phyloP scores from a whole-genome alignment of 305 asterid species.

The Ilex paraguariensis region DNA sequence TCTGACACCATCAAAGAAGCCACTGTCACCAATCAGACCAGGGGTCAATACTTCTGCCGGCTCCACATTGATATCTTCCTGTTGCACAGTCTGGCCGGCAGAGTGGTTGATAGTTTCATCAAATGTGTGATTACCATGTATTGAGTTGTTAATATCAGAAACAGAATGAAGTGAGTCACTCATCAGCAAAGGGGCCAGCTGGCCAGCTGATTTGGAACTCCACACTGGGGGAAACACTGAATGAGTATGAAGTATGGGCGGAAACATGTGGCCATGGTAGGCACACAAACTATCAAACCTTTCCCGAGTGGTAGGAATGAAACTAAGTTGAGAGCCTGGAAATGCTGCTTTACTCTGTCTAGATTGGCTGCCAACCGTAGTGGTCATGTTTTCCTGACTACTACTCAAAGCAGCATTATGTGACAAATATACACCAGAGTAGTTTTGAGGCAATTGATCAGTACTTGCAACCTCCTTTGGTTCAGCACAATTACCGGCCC shows the following conservation, averaged over 20 bases:
- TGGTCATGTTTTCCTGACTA: neutral
- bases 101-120: slow-evolving; percentile 5
- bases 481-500: neutral
- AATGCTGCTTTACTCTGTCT: too few species aligned
- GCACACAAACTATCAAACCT: neutral
- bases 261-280: neutral
- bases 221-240: neutral
- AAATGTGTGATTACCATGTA: neutral
- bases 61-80: slow-evolving; percentile 1
- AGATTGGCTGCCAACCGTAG: too few species aligned
- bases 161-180: slow-evolving; percentile 13
- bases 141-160: slow-evolving; percentile 6
- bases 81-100: slow-evolving; percentile 4
- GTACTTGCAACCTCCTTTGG: neutral
- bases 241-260: slow-evolving; percentile 5
- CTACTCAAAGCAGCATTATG: slow-evolving; percentile 1
- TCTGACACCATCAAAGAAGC: slow-evolving; percentile 1
- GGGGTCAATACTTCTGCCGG: neutral
- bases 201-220: neutral
- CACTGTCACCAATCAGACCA: neutral
- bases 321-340: slow-evolving; percentile 1
- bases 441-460: neutral
- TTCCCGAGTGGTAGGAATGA: neutral
- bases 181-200: slow-evolving; percentile 7
- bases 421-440: neutral